A percentile compares a stretch with the other conserved stretches of the same genome.
Evolutionary conservation across 495 filamentous ascomycete species (phyloP).

Genomic region (Podospora pseudopauciseta): DNA sequence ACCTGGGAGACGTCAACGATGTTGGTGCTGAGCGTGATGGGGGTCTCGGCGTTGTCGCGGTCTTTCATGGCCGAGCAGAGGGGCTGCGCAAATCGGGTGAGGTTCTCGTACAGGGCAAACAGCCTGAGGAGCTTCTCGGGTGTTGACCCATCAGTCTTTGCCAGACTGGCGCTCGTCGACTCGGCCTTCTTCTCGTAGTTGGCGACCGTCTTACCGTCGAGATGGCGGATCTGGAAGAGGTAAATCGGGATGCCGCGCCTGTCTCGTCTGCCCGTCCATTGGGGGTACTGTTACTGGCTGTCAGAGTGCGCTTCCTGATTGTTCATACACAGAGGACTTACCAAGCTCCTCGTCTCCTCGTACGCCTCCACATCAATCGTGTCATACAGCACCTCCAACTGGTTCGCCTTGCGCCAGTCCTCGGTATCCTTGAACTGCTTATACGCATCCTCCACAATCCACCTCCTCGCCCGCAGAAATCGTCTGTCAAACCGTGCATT

Average conservation of each 20-base stretch:
- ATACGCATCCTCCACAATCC: constrained; percentile 68
- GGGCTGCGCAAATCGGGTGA: constrained; percentile 82
- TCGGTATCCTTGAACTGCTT: constrained; percentile 85
- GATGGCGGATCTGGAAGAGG: constrained; percentile 77
- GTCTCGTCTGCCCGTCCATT: constrained; percentile 87
- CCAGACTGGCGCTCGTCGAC: constrained; percentile 48
- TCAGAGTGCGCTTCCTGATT: not conserved
- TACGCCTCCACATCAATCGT: constrained; percentile 80
- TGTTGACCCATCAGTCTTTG: constrained; percentile 57
- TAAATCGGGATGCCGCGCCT: constrained; percentile 83
- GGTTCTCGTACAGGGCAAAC: constrained; percentile 85
- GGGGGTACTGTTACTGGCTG: constrained; percentile 62
- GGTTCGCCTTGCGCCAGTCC: constrained; percentile 76
- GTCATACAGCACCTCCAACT: constrained; percentile 68
- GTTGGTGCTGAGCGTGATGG: constrained; percentile 81
- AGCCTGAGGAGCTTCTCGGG: constrained; percentile 69
- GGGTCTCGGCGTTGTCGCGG: constrained; percentile 66
- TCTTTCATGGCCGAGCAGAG: constrained; percentile 67
- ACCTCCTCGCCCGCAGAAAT: constrained; percentile 74
- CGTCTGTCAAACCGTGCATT: constrained; percentile 48
- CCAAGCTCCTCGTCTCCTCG: constrained; percentile 70
- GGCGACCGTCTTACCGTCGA: constrained; percentile 74
- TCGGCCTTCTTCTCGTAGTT: constrained; percentile 66
- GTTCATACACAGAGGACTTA: constrained; percentile 35
- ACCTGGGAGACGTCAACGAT: constrained; percentile 85